Evolutionary conservation across 2,329 filamentous ascomycete genomes (phyloP).

Genomic region (Cryphonectria naterciae): DNA sequence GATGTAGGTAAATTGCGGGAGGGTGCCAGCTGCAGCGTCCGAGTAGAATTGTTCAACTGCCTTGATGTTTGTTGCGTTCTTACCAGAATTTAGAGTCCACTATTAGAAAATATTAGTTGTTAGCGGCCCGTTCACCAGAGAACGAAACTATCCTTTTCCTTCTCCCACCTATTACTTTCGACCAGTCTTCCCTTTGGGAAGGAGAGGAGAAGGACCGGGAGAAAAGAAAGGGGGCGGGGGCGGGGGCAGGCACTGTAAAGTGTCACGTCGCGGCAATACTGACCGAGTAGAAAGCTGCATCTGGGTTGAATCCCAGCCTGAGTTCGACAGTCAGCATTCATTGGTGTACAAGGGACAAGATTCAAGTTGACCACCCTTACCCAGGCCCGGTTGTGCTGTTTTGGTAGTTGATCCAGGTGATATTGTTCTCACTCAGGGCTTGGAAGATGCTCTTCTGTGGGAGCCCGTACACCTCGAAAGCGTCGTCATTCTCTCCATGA

Average conservation of each 20-base stretch:
- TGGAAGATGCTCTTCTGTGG: slow-evolving; percentile 45
- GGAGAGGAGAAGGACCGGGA: too few relatives aligned
- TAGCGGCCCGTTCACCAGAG: background rate
- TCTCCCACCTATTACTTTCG: background rate
- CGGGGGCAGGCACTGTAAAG: background rate
- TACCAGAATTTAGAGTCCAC: slow-evolving; percentile 15
- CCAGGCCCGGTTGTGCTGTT: slow-evolving; percentile 43
- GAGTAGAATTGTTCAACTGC: slow-evolving; percentile 47
- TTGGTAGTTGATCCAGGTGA: slow-evolving; percentile 52
- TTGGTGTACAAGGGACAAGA: background rate
- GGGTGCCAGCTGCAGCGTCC: slow-evolving; percentile 48
- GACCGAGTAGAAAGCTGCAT: slow-evolving; percentile 45
- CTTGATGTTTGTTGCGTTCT: slow-evolving; percentile 22
- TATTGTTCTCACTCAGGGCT: slow-evolving; percentile 43
- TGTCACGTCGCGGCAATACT: background rate
- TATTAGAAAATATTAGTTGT: slow-evolving; percentile 35
- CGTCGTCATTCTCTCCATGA: slow-evolving; percentile 38
- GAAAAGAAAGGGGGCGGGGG: too few relatives aligned
- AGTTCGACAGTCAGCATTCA: background rate
- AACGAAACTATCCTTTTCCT: background rate
- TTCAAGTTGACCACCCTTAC: background rate
- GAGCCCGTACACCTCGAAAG: slow-evolving; percentile 36
- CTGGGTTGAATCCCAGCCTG: slow-evolving; percentile 36
- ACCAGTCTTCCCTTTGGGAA: too few relatives aligned
- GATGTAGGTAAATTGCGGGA: slow-evolving; percentile 51